Evolutionary conservation across 495 filamentous ascomycete genomes (phyloP).

Genomic region (Aspergillus conjunctus): DNA sequence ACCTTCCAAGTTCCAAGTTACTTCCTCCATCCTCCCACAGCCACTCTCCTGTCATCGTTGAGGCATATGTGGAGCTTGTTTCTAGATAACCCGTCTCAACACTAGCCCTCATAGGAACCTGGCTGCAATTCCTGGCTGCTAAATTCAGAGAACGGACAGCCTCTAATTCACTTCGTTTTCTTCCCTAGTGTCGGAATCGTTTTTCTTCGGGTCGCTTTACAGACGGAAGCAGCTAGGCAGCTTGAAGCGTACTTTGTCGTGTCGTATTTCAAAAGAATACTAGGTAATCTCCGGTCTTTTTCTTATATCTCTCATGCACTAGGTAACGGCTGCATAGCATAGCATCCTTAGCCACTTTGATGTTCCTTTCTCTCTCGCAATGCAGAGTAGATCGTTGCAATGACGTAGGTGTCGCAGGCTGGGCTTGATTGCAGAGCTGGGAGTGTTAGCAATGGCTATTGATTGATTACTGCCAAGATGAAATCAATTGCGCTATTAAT

Average conservation of each 20-base stretch:
- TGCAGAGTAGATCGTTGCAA: too few relatives aligned
- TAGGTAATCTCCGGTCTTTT: not conserved
- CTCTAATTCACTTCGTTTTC: not conserved
- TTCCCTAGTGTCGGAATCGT: not conserved
- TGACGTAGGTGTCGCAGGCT: too few relatives aligned
- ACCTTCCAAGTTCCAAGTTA: not conserved
- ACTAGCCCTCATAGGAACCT: conserved; percentile 2
- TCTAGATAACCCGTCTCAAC: not conserved
- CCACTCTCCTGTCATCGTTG: conserved; percentile 2
- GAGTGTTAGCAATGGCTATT: too few relatives aligned
- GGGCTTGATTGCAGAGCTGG: too few relatives aligned
- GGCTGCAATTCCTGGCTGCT: not conserved
- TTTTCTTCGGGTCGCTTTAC: not conserved
- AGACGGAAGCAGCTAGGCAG: not conserved
- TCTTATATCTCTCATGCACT: not conserved
- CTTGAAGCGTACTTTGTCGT: not conserved
- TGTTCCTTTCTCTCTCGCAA: too few relatives aligned
- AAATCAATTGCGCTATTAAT: too few relatives aligned
- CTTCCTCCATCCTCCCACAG: not conserved
- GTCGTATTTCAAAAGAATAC: not conserved
- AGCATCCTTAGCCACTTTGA: too few relatives aligned
- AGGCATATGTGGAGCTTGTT: conserved; percentile 18
- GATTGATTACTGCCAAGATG: too few relatives aligned
- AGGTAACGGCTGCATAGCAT: too few relatives aligned
- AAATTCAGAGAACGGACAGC: not conserved